phyloP scores from a whole-genome alignment of 1,284 basidiomycete genomes.

The Cryptococcus depauperatus region DNA sequence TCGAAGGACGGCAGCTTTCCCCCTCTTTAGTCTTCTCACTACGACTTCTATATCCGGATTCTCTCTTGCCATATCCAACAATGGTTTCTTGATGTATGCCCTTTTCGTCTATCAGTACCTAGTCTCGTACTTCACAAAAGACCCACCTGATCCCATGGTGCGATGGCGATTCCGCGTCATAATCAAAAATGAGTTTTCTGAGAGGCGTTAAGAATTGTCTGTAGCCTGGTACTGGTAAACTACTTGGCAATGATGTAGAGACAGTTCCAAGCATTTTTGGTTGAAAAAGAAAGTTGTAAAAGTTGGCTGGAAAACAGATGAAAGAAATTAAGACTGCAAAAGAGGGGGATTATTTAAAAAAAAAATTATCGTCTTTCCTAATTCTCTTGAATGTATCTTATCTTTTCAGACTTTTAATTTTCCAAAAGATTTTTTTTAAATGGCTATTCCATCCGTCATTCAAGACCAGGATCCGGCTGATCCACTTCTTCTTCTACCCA shows the following conservation, averaged over 20 bases:
- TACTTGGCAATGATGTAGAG: conserved; percentile 16
- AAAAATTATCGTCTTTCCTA: neutral
- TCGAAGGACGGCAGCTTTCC: conserved; percentile 42
- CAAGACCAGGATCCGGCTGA: conserved; percentile 27
- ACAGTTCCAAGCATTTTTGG: neutral
- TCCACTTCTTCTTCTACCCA: conserved; percentile 32
- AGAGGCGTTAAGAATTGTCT: conserved; percentile 40
- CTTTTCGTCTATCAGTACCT: conserved; percentile 6
- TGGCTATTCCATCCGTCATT: conserved; percentile 29
- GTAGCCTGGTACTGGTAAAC: conserved; percentile 38
- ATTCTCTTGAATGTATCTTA: neutral
- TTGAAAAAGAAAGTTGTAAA: no score
- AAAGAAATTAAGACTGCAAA: neutral
- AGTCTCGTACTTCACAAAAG: neutral
- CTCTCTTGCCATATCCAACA: conserved; percentile 32
- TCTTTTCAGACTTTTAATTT: no score
- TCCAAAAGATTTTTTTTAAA: no score
- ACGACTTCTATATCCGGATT: conserved; percentile 47
- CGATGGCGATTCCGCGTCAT: conserved; percentile 32
- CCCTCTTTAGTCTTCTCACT: conserved; percentile 40
- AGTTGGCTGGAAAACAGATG: neutral
- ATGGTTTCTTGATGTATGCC: conserved; percentile 24
- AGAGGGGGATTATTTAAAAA: neutral
- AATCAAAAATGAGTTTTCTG: conserved; percentile 41
- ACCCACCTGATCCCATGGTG: conserved; percentile 38